phyloP scores from a whole-genome alignment of 2,329 filamentous ascomycete species.

The Macroventuria anomochaeta region DNA sequence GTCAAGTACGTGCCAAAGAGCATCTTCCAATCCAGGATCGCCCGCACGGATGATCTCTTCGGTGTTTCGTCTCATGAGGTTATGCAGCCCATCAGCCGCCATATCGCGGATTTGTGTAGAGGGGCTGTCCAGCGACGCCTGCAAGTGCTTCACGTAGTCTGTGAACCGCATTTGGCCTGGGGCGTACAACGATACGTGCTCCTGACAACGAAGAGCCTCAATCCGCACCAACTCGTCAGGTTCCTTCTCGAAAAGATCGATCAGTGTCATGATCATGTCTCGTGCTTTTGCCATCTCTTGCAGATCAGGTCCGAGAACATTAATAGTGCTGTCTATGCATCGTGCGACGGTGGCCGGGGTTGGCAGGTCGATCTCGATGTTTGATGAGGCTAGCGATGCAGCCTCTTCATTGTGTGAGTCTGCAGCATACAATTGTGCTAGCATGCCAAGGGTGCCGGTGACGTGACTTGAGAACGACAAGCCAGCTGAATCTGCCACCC shows the following conservation, averaged over 20 bases:
- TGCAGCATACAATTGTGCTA: conserved; percentile 88
- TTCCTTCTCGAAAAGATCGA: conserved; percentile 81
- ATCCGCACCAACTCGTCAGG: conserved; percentile 72
- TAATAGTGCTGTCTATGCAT: conserved; percentile 94
- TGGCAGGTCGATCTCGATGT: conserved; percentile 83
- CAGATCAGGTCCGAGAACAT: conserved; percentile 92
- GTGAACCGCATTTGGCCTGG: conserved; percentile 84
- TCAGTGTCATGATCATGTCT: conserved; percentile 86
- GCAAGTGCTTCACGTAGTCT: conserved; percentile 82
- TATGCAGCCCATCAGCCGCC: conserved; percentile 87
- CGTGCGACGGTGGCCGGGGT: conserved; percentile 83
- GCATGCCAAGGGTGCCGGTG: conserved; percentile 87
- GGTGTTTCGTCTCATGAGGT: conserved; percentile 91
- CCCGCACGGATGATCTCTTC: conserved; percentile 80
- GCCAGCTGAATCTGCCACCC: conserved; percentile 89
- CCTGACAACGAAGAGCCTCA: conserved; percentile 81
- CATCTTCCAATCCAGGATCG: conserved; percentile 81
- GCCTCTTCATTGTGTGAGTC: conserved; percentile 91
- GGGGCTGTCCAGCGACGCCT: conserved; percentile 75
- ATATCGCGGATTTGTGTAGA: conserved; percentile 75
- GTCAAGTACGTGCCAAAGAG: conserved; percentile 90
- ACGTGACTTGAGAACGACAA: conserved; percentile 92
- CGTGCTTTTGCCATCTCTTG: conserved; percentile 92
- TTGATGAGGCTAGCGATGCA: conserved; percentile 80
- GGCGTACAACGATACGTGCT: conserved; percentile 91